A percentile compares a stretch with the other conserved stretches of the same genome.
These are phyloP conservation scores for Globisporangium splendens DNA, from an alignment of 352 stramenopile species.

Conservation along the genomic window DNA sequence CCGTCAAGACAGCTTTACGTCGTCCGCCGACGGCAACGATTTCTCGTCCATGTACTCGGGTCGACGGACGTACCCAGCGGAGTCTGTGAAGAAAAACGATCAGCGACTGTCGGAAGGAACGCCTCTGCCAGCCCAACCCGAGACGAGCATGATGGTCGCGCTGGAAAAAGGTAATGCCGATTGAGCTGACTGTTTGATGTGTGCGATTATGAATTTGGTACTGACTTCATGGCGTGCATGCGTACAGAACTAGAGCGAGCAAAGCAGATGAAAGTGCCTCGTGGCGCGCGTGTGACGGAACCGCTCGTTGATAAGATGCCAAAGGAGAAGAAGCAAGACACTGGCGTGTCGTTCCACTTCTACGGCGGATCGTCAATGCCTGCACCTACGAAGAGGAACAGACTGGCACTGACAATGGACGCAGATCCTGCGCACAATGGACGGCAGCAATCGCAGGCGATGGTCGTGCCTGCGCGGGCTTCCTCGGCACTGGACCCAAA, in stretches of 20 bases:
- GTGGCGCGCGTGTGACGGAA: constrained; percentile 14
- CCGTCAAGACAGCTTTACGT: constrained; percentile 27
- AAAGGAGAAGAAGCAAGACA: constrained; percentile 21
- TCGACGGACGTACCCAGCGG: constrained; percentile 62
- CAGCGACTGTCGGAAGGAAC: constrained; percentile 36
- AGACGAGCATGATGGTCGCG: constrained; percentile 38
- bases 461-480: constrained; percentile 11
- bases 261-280: neutral
- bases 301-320: constrained; percentile 18
- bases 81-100: constrained; percentile 47
- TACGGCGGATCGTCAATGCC: constrained; percentile 24
- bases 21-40: constrained; percentile 27
- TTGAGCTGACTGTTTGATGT: neutral
- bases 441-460: constrained; percentile 10
- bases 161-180: constrained; percentile 19
- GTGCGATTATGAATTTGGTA: neutral
- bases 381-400: constrained; percentile 13
- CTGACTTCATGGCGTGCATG: constrained; percentile 19
- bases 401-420: constrained; percentile 21
- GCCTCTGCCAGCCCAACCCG: constrained; percentile 12
- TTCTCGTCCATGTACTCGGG: constrained; percentile 52
- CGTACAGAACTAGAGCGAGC: constrained; percentile 2
- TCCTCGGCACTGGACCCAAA: constrained; percentile 19
- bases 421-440: neutral
- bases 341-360: constrained; percentile 64